Evolutionary conservation across 352 stramenopile genomes (phyloP).

Genomic region (Globisporangium yorkense): DNA sequence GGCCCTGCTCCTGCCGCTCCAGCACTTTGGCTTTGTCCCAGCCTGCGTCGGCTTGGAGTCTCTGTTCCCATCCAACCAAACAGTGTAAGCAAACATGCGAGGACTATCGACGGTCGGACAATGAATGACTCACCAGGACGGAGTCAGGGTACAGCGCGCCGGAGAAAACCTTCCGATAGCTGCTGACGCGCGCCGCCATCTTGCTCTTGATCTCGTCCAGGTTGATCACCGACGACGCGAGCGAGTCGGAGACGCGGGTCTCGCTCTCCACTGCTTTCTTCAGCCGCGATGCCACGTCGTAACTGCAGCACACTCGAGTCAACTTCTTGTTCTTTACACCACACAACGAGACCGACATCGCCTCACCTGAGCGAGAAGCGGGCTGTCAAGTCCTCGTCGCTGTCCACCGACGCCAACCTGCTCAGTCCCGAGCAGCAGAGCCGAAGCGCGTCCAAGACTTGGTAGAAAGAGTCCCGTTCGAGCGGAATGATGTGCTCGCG

Average conservation of each 20-base stretch:
- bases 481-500: constrained; percentile 24
- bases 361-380: constrained; percentile 33
- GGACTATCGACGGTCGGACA: background rate
- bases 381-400: constrained; percentile 6
- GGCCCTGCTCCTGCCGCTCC: constrained; percentile 3
- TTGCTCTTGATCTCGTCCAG: constrained; percentile 33
- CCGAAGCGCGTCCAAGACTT: constrained; percentile 42
- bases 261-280: constrained; percentile 39
- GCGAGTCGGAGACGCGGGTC: constrained; percentile 1
- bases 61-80: background rate
- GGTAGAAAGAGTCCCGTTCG: constrained; percentile 51
- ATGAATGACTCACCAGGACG: constrained; percentile 24
- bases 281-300: constrained; percentile 27
- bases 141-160: constrained; percentile 29
- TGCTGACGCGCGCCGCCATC: constrained; percentile 34
- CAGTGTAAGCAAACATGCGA: background rate
- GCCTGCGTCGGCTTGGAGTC: background rate
- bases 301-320: constrained; percentile 10
- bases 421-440: constrained; percentile 20
- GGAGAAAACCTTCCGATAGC: constrained; percentile 31
- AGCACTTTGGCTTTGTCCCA: background rate
- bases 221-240: background rate
- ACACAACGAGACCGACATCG: background rate
- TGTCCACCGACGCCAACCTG: constrained; percentile 16
- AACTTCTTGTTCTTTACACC: background rate